These are phyloP conservation scores for Fusarium musae DNA, from an alignment of 2,329 filamentous ascomycete genomes.

Conservation along the genomic window DNA sequence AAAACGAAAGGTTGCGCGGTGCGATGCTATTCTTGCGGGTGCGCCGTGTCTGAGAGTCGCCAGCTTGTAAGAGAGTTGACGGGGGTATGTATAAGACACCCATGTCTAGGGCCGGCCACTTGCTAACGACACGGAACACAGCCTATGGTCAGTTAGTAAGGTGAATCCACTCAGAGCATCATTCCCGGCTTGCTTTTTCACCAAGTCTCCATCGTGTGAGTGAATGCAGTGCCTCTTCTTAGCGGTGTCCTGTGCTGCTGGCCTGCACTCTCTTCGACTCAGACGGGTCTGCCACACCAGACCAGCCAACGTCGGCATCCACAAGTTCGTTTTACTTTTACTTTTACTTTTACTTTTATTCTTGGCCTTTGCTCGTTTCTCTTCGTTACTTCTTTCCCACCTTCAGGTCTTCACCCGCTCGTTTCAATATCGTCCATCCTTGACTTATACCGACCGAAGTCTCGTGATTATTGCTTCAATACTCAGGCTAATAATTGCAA, in stretches of 20 bases:
- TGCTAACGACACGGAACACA: constrained; percentile 34
- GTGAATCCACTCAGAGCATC: constrained; percentile 21
- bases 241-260: constrained; percentile 21
- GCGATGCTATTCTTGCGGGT: constrained; percentile 12
- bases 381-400: constrained; percentile 13
- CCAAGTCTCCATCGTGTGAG: constrained; percentile 9
- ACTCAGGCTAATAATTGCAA: constrained; percentile 27
- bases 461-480: constrained; percentile 15
- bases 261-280: constrained; percentile 24
- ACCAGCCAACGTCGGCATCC: constrained; percentile 26
- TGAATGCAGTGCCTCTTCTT: neutral
- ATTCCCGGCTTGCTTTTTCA: constrained; percentile 37
- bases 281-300: constrained; percentile 26
- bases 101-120: constrained; percentile 22
- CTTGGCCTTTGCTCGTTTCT: constrained; percentile 31
- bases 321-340: constrained; percentile 41
- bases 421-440: constrained; percentile 28
- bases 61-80: constrained; percentile 34
- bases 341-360: constrained; percentile 42
- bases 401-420: constrained; percentile 32
- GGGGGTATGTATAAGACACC: constrained; percentile 14
- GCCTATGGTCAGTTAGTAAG: constrained; percentile 4
- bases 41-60: constrained; percentile 33
- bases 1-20: constrained; percentile 28
- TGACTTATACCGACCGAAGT: constrained; percentile 19